Conservation (phyloP, 495 filamentous ascomycete genomes). For the Clohesyomyces aquaticus region DNA sequence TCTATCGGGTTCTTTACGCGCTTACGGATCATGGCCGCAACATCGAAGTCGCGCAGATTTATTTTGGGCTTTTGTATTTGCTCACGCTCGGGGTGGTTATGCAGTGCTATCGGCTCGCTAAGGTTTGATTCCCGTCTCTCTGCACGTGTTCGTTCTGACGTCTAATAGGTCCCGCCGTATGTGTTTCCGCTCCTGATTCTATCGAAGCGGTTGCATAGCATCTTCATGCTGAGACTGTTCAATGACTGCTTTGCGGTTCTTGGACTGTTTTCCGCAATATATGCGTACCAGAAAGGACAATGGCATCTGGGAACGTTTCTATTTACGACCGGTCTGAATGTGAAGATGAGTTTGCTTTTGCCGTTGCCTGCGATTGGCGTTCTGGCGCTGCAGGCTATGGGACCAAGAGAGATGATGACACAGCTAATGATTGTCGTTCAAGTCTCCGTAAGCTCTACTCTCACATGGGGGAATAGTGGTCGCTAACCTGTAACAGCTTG, state of each 20-base stretch:
- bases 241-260: conserved; percentile 89
- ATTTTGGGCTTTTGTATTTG: conserved; percentile 81
- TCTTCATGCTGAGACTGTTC: conserved; percentile 90
- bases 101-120: conserved; percentile 76
- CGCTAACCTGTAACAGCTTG: conserved; percentile 49
- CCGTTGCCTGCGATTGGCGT: conserved; percentile 77
- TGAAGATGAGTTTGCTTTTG: conserved; percentile 92
- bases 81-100: conserved; percentile 74
- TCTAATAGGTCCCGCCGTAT: conserved; percentile 77
- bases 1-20: conserved; percentile 77
- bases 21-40: conserved; percentile 76
- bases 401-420: conserved; percentile 62
- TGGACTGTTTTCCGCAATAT: conserved; percentile 80
- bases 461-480: conserved; percentile 1
- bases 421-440: conserved; percentile 72
- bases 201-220: conserved; percentile 90
- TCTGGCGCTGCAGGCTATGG: conserved; percentile 70
- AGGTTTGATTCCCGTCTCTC: conserved; percentile 49
- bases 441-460: conserved; percentile 66
- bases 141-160: not conserved
- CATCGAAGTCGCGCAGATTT: conserved; percentile 75
- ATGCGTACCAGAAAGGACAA: conserved; percentile 67
- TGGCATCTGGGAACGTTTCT: conserved; percentile 72
- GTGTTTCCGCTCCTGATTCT: conserved; percentile 84
- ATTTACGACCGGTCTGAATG: conserved; percentile 78